Percentiles rank a stretch among this genome's conserved stretches.
These are phyloP conservation scores for Amaranthus palmeri DNA, from an alignment of 148 eudicot species.

Conservation along the genomic window DNA sequence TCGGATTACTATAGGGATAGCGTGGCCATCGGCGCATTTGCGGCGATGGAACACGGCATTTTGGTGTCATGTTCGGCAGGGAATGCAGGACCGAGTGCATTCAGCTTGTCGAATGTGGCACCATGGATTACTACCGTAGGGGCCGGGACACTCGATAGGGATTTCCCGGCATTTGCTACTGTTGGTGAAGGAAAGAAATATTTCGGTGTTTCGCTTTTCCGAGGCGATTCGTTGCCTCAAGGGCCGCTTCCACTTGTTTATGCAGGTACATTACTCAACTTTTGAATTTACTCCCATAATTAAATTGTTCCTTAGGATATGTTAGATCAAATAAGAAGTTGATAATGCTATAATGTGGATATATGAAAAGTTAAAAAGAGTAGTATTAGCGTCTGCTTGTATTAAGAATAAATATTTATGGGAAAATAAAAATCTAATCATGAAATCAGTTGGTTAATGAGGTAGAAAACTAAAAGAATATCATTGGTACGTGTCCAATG, in stretches of 20 bases:
- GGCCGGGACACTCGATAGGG: constrained; percentile 63
- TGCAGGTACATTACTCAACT: constrained; percentile 32
- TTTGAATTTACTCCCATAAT: too few relatives aligned
- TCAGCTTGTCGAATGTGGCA: constrained; percentile 45
- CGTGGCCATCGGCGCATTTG: constrained; percentile 60
- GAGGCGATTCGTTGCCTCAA: constrained; percentile 32
- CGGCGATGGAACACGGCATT: constrained; percentile 58
- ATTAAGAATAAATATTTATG: too few relatives aligned
- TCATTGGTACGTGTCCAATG: background rate
- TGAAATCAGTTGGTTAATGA: too few relatives aligned
- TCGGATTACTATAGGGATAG: constrained; percentile 47
- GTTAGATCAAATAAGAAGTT: background rate
- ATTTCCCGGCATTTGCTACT: constrained; percentile 49
- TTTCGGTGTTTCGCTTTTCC: constrained; percentile 51
- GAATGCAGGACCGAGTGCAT: constrained; percentile 49
- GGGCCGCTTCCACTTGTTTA: constrained; percentile 42
- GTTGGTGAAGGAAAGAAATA: constrained; percentile 36
- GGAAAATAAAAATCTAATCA: too few relatives aligned
- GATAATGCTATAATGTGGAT: too few relatives aligned
- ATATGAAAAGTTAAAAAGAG: too few relatives aligned
- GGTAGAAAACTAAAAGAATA: too few relatives aligned
- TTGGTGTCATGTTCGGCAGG: constrained; percentile 60
- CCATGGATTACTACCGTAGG: constrained; percentile 77
- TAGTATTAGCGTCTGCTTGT: too few relatives aligned
- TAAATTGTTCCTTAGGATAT: background rate